Evolutionary conservation across 495 filamentous ascomycete genomes (phyloP), one percentile per base, ranked within the genome.

Genomic region (Aspergillus haitiensis): DNA sequence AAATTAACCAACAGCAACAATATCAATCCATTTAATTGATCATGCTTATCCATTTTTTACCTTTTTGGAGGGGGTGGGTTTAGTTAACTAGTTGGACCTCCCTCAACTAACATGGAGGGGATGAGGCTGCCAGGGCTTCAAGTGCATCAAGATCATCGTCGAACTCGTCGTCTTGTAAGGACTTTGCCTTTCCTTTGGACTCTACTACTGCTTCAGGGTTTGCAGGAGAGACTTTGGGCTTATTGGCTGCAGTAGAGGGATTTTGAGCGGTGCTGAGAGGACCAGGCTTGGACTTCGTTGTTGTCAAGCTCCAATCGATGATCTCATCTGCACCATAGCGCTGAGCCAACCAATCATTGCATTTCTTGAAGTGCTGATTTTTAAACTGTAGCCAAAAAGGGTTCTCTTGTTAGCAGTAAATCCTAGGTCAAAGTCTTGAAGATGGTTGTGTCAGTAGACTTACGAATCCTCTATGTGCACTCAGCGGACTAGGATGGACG

Each of bases 401-500:
- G 49, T 39, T 16, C 9, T 12, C 1, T 31, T 31, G 15, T 31
- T 36, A 56, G 47, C 12, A 52, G 0, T 36, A 32, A n/a, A 13
- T 18, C 18, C 33, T 7, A 18, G 6, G 13, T 10, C 32, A 42
- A 54, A 34, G 40, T 36, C 27, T 11, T 13, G 27, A 40, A 34
- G 27, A 35, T 16, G 6, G 6, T 13, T 35, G n/a, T n/a, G n/a
- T n/a, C n/a, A n/a, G n/a, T n/a, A 15, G n/a, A 76, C 77, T 68
- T 64, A 79, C 77, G 77, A 91, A 98, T 35, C 94, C 95, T 35
- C 81, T 76, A 8, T 68, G 63, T 3, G 94, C 94, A 73, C 89
- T 93, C 59, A 96, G 70, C 46, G 94, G 94, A 74, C 91, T 96
- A 3, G 94, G 94, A 78, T 98, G 94, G 54, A 90, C 91, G 63